These are phyloP conservation scores for Metschnikowia kunwiensis DNA, from an alignment of 805 yeast species.

Conservation along the genomic window DNA sequence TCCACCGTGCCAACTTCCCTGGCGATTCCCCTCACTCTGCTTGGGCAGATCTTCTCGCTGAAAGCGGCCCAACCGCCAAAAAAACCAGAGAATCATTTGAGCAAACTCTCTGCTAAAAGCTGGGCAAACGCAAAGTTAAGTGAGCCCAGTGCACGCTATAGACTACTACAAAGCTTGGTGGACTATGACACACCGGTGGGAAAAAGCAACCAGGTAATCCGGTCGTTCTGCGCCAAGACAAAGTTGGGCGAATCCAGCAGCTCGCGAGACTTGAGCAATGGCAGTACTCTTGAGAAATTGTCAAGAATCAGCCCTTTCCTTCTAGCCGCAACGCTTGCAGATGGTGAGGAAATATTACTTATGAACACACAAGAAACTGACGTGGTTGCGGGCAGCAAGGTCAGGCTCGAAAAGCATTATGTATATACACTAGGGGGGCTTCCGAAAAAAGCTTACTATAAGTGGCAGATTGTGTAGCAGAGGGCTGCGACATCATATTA, in stretches of 20 bases:
- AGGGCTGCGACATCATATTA: too few relatives aligned
- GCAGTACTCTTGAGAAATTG: too few relatives aligned
- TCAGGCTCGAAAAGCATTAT: conserved; percentile 1
- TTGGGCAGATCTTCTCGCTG: too few relatives aligned
- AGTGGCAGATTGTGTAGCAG: conserved; percentile 3
- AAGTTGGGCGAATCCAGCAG: conserved; percentile 1
- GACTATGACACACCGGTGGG: conserved; percentile 6
- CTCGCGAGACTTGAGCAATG: too few relatives aligned
- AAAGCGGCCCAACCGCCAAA: background rate
- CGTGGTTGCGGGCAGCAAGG: conserved; percentile 2
- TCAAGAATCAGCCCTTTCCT: too few relatives aligned
- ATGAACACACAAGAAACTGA: conserved; percentile 3
- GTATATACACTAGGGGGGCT: background rate
- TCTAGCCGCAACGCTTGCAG: conserved; percentile 5
- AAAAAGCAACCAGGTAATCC: conserved; percentile 9
- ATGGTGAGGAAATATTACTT: conserved; percentile 7
- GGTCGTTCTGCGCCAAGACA: conserved; percentile 4
- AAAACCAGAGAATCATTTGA: too few relatives aligned
- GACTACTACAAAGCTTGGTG: conserved; percentile 1
- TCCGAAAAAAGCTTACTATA: conserved; percentile 3
- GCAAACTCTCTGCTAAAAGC: too few relatives aligned
- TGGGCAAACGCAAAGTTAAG: too few relatives aligned
- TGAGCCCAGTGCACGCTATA: conserved; percentile 8
- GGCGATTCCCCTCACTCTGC: too few relatives aligned
- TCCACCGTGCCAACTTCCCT: too few relatives aligned